These are phyloP conservation scores for Leishmania tropica DNA, from an alignment of 208 protist species.

Conservation along the genomic window DNA sequence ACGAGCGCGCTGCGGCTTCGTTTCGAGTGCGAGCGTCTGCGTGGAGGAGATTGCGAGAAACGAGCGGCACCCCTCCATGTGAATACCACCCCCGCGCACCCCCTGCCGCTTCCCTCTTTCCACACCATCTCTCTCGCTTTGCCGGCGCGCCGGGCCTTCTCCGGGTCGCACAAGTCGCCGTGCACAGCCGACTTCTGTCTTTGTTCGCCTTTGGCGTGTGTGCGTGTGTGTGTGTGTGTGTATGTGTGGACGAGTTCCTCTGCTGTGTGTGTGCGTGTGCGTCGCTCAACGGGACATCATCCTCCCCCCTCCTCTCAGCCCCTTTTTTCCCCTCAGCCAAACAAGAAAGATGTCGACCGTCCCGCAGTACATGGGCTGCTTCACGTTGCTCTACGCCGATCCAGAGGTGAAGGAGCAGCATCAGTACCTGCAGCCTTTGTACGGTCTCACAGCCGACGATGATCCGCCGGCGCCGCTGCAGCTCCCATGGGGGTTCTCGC, in stretches of 20 bases:
- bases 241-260: too few species aligned
- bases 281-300: neutral
- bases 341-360: conserved; percentile 1
- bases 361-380: conserved; percentile 20
- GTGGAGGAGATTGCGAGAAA: neutral
- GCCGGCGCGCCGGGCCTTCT: too few species aligned
- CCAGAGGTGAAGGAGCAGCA: conserved; percentile 25
- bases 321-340: neutral
- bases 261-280: neutral
- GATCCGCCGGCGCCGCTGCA: conserved; percentile 11
- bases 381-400: conserved; percentile 39
- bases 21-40: neutral
- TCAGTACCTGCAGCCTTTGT: conserved; percentile 37
- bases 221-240: neutral
- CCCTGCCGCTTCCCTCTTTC: neutral
- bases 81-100: neutral
- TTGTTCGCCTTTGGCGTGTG: neutral
- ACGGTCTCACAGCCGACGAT: conserved; percentile 36
- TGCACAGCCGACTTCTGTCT: neutral
- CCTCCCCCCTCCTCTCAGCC: neutral
- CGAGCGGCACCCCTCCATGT: neutral
- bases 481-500: neutral
- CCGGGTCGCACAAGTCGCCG: neutral
- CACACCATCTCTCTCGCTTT: too few species aligned
- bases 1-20: neutral